A percentile compares a stretch with the other conserved stretches of the same genome.
Conservation (phyloP, 2,329 filamentous ascomycete species). For the Alternaria infectoria region DNA sequence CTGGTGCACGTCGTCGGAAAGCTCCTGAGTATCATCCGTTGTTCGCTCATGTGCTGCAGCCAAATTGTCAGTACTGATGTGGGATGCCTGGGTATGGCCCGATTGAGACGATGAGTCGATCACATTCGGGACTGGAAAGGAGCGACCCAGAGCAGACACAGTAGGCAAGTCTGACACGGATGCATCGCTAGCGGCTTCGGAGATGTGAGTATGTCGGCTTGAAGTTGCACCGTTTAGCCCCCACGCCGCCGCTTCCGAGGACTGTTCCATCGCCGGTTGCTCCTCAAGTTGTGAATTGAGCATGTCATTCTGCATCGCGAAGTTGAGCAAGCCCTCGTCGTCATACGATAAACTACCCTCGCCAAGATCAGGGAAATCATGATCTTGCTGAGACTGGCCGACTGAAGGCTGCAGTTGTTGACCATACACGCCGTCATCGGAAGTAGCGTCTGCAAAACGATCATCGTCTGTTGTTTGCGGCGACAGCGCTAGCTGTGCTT, state of each 20-base stretch:
- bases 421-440: conserved; percentile 40
- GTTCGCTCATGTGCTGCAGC: conserved; percentile 19
- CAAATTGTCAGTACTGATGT: conserved; percentile 19
- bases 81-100: conserved; percentile 2
- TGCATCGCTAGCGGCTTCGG: conserved; percentile 20
- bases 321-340: conserved; percentile 44
- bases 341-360: conserved; percentile 43
- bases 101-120: conserved; percentile 17
- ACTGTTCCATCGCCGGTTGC: conserved; percentile 6
- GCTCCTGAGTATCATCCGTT: conserved; percentile 7
- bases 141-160: conserved; percentile 31
- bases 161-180: conserved; percentile 30
- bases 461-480: conserved; percentile 47
- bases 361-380: conserved; percentile 22
- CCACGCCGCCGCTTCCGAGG: conserved; percentile 9
- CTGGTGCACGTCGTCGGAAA: conserved; percentile 1
- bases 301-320: conserved; percentile 41
- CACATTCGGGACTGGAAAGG: conserved; percentile 17
- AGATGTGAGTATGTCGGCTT: conserved; percentile 16
- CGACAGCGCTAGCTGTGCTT: conserved; percentile 28
- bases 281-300: conserved; percentile 34
- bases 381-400: conserved; percentile 14
- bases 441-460: conserved; percentile 51
- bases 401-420: conserved; percentile 10
- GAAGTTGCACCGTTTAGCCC: conserved; percentile 14